phyloP scores from a whole-genome alignment of 1,139 yeast genomes.

The Suhomyces atakaporum region DNA sequence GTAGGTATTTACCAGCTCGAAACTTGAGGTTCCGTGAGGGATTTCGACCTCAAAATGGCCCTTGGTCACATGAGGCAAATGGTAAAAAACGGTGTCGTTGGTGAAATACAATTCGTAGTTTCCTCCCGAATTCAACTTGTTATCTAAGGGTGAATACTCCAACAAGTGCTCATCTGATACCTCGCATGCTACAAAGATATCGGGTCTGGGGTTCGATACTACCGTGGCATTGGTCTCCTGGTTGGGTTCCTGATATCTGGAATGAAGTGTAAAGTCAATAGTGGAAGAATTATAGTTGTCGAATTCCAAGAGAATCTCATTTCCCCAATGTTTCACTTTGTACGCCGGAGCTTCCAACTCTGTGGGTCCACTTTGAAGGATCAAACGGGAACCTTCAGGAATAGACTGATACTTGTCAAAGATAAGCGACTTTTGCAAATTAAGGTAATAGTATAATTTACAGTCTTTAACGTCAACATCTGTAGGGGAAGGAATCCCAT shows the following conservation, averaged over 20 bases:
- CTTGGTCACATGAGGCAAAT: slow-evolving; percentile 18
- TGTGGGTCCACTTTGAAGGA: slow-evolving; percentile 34
- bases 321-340: slow-evolving; percentile 43
- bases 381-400: slow-evolving; percentile 27
- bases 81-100: slow-evolving; percentile 45
- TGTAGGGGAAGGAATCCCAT: slow-evolving; percentile 5
- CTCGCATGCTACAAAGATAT: slow-evolving; percentile 38
- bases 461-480: slow-evolving; percentile 33
- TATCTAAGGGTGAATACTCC: slow-evolving; percentile 41
- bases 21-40: slow-evolving; percentile 25
- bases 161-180: slow-evolving; percentile 29
- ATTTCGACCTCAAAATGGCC: slow-evolving; percentile 15
- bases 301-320: slow-evolving; percentile 38
- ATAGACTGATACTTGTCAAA: slow-evolving; percentile 42
- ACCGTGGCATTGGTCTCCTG: slow-evolving; percentile 9
- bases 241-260: slow-evolving; percentile 42
- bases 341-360: slow-evolving; percentile 50
- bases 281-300: slow-evolving; percentile 13
- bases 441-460: slow-evolving; percentile 35
- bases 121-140: slow-evolving; percentile 32
- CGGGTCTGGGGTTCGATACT: slow-evolving; percentile 23
- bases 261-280: slow-evolving; percentile 35
- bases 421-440: slow-evolving; percentile 37
- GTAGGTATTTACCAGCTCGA: slow-evolving; percentile 18
- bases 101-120: slow-evolving; percentile 42